Evolutionary conservation across 1,284 basidiomycete genomes (phyloP).

Genomic region (Cutaneotrichosporon daszewskae): DNA sequence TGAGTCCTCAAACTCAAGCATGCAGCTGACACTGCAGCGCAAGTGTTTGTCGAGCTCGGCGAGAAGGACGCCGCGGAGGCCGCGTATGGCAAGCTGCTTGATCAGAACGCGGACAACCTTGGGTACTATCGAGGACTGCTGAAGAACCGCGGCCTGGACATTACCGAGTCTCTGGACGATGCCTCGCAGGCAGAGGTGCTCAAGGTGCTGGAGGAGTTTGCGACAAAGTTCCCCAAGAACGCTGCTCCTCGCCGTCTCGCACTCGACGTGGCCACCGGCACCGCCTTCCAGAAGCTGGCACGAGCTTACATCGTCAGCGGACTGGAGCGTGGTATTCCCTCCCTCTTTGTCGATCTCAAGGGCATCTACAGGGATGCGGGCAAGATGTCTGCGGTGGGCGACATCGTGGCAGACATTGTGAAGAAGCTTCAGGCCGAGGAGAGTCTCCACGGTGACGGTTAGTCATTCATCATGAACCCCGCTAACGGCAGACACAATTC

Average conservation of each 20-base stretch:
- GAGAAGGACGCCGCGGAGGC: slow-evolving; percentile 63
- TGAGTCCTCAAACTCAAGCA: slow-evolving; percentile 34
- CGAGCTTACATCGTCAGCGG: slow-evolving; percentile 66
- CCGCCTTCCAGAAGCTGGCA: slow-evolving; percentile 62
- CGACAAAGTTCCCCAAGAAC: slow-evolving; percentile 60
- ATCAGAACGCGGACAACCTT: slow-evolving; percentile 78
- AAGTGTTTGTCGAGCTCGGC: slow-evolving; percentile 60
- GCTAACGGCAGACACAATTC: slow-evolving; percentile 32
- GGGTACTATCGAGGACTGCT: slow-evolving; percentile 75
- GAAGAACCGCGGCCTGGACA: slow-evolving; percentile 58
- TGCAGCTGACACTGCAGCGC: slow-evolving; percentile 19
- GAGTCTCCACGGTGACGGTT: slow-evolving; percentile 40
- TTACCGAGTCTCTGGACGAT: slow-evolving; percentile 35
- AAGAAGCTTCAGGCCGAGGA: slow-evolving; percentile 40
- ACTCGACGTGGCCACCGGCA: slow-evolving; percentile 61
- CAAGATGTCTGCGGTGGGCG: slow-evolving; percentile 66
- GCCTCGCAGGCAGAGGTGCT: slow-evolving; percentile 57
- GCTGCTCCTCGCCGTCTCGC: slow-evolving; percentile 67
- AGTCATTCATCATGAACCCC: too few relatives aligned
- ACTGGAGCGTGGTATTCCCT: slow-evolving; percentile 83
- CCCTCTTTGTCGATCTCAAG: slow-evolving; percentile 90
- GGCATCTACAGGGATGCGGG: slow-evolving; percentile 62
- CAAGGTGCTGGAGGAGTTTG: slow-evolving; percentile 57
- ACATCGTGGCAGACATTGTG: slow-evolving; percentile 60
- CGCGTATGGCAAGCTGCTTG: slow-evolving; percentile 72